Evolutionary conservation across 1,284 basidiomycete genomes (phyloP).

Genomic region (Tilletiopsis washingtonensis): DNA sequence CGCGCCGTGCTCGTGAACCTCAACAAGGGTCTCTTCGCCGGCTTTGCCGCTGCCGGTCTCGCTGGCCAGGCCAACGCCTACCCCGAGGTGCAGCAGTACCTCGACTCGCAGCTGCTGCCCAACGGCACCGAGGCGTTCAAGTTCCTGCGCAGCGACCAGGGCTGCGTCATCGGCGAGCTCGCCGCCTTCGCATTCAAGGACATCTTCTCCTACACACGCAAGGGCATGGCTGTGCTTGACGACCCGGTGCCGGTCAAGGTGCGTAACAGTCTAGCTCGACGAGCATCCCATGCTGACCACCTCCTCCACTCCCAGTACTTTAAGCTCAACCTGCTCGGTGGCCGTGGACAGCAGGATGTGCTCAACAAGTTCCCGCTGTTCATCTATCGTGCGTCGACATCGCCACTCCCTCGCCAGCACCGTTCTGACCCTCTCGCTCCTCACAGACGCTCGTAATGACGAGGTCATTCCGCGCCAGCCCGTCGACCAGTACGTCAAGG

Average conservation of each 20-base stretch:
- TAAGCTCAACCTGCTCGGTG: background rate
- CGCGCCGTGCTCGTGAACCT: slow-evolving; percentile 17
- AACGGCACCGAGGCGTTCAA: background rate
- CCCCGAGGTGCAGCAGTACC: slow-evolving; percentile 13
- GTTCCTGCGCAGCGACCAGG: background rate
- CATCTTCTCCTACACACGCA: background rate
- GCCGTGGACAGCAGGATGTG: background rate
- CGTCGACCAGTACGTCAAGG: slow-evolving; percentile 21
- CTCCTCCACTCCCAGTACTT: no score
- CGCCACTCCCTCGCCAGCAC: no score
- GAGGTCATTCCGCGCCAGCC: slow-evolving; percentile 35
- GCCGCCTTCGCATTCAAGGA: slow-evolving; percentile 1
- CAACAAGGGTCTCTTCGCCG: slow-evolving; percentile 22
- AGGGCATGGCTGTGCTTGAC: background rate
- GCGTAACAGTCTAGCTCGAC: no score
- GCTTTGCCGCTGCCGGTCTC: slow-evolving; percentile 29
- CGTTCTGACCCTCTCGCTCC: no score
- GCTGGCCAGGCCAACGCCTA: slow-evolving; percentile 17
- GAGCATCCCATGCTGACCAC: no score
- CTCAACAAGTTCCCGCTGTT: background rate
- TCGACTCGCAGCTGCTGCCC: background rate
- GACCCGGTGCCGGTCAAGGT: background rate
- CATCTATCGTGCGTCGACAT: no score
- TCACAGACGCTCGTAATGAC: slow-evolving; percentile 18
- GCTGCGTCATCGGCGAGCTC: background rate